Conservation (phyloP, 257 asterid species). For the Paulownia fortunei region DNA sequence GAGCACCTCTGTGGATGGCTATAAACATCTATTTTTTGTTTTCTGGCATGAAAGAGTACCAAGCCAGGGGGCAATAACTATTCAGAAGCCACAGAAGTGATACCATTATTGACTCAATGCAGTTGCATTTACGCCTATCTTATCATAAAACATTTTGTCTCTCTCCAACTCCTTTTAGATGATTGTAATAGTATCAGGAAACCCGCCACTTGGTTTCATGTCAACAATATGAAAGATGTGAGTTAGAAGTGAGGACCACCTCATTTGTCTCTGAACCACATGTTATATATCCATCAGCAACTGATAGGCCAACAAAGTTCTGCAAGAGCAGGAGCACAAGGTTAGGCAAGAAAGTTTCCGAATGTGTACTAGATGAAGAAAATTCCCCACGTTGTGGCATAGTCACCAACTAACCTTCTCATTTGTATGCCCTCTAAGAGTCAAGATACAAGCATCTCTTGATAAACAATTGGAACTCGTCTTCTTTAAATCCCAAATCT, state of each 20-base stretch:
- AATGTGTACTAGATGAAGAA: conserved; percentile 17
- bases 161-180: conserved; percentile 3
- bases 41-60: not conserved
- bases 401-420: conserved; percentile 74
- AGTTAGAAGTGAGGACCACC: conserved; percentile 48
- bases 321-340: conserved; percentile 47
- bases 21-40: not conserved
- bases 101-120: not conserved
- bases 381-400: not conserved
- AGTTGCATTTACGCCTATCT: not conserved
- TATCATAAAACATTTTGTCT: not conserved
- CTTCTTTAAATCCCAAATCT: conserved; percentile 92
- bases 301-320: conserved; percentile 97
- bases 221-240: conserved; percentile 14
- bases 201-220: conserved; percentile 14
- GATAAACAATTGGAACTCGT: conserved; percentile 67
- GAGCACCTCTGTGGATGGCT: not conserved
- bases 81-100: not conserved
- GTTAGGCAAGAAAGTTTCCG: conserved; percentile 27
- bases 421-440: conserved; percentile 89
- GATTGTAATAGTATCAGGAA: not conserved
- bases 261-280: conserved; percentile 98
- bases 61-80: not conserved
- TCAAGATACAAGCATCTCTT: conserved; percentile 74
- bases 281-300: conserved; percentile 84